Percentiles rank a stretch among this genome's conserved stretches.
Evolutionary conservation across 2,329 filamentous ascomycete genomes (phyloP).

Genomic region (Colletotrichum noveboracense): DNA sequence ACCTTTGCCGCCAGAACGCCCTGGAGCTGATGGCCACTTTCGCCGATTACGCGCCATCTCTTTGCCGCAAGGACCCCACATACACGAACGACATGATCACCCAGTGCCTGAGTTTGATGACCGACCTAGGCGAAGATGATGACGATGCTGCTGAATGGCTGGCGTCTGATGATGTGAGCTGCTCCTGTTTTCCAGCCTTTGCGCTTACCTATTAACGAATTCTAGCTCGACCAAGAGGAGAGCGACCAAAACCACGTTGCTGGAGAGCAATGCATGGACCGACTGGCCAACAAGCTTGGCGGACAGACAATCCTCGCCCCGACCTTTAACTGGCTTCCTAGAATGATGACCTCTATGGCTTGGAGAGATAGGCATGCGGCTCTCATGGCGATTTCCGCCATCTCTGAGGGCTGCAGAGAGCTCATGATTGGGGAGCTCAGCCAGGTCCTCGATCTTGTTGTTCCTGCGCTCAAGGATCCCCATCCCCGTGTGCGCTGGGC

Average conservation of each 20-base stretch:
- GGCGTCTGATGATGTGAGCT: constrained; percentile 81
- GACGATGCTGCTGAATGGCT: constrained; percentile 97
- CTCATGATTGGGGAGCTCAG: constrained; percentile 94
- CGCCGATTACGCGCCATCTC: constrained; percentile 89
- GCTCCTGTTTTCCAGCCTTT: neutral
- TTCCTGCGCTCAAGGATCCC: constrained; percentile 86
- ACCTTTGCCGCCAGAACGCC: constrained; percentile 90
- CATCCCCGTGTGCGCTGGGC: constrained; percentile 97
- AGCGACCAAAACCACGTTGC: constrained; percentile 97
- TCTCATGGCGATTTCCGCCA: constrained; percentile 98
- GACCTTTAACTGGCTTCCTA: constrained; percentile 94
- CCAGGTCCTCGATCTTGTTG: constrained; percentile 93
- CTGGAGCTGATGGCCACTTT: constrained; percentile 98
- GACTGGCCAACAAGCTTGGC: constrained; percentile 94
- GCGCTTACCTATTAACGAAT: constrained; percentile 29
- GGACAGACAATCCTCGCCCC: constrained; percentile 91
- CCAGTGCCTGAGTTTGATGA: constrained; percentile 97
- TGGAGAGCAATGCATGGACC: constrained; percentile 98
- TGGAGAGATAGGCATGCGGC: constrained; percentile 97
- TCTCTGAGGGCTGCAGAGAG: constrained; percentile 95
- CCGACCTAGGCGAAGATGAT: constrained; percentile 91
- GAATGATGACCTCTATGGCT: constrained; percentile 94
- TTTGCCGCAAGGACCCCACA: constrained; percentile 92
- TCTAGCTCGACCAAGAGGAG: constrained; percentile 87
- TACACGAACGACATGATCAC: constrained; percentile 98